A percentile compares a stretch with the other conserved stretches of the same genome.
Conservation (phyloP, 2,329 filamentous ascomycete species). For the Paraconiothyrium brasiliense region DNA sequence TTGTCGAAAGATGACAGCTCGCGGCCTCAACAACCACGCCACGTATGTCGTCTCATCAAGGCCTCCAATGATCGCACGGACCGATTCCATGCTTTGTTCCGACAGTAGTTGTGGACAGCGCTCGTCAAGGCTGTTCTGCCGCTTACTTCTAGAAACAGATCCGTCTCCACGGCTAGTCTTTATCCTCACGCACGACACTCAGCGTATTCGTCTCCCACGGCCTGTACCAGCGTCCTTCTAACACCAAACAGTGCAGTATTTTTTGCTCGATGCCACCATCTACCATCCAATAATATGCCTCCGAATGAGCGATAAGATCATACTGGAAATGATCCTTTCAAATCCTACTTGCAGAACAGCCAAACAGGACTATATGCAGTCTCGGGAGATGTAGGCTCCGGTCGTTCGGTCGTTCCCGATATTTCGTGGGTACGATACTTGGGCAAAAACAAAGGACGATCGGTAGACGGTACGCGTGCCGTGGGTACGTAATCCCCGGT, state of each 20-base stretch:
- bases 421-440: no score
- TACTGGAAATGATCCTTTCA: not conserved
- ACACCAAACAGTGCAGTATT: not conserved
- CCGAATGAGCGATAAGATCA: not conserved
- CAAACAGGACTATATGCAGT: not conserved
- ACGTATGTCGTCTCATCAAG: not conserved
- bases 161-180: no score
- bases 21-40: not conserved
- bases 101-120: not conserved
- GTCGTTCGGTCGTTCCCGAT: no score
- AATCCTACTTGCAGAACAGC: not conserved
- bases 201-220: no score
- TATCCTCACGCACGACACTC: no score
- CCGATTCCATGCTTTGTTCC: not conserved
- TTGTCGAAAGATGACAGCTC: not conserved
- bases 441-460: no score
- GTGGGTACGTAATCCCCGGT: no score
- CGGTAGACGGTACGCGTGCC: no score
- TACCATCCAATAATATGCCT: not conserved
- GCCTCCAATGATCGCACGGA: not conserved
- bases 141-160: no score
- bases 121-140: not conserved
- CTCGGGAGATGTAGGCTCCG: not conserved
- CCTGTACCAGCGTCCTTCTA: not conserved
- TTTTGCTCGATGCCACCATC: not conserved